Conservation (phyloP, 2,329 filamentous ascomycete genomes). For the Dothideomycetidae sp. region DNA sequence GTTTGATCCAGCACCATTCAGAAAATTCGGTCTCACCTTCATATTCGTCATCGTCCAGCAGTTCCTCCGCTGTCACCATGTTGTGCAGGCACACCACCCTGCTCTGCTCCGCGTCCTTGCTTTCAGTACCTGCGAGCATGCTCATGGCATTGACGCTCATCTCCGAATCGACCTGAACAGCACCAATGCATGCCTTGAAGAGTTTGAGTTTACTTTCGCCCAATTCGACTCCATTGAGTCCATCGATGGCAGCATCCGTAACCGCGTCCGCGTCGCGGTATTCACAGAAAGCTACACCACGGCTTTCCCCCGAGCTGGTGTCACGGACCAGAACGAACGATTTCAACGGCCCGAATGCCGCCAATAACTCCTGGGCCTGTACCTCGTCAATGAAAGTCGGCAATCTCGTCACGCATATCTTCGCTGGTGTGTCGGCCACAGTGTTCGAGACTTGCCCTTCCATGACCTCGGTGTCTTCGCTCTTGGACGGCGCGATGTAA, state of each 20-base stretch:
- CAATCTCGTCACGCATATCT: slow-evolving; percentile 85
- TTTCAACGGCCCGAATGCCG: slow-evolving; percentile 84
- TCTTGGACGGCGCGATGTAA: slow-evolving; percentile 78
- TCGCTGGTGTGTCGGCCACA: slow-evolving; percentile 86
- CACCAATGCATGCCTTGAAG: slow-evolving; percentile 76
- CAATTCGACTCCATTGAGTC: slow-evolving; percentile 83
- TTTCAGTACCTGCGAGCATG: slow-evolving; percentile 76
- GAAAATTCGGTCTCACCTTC: slow-evolving; percentile 63
- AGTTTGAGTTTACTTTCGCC: slow-evolving; percentile 78
- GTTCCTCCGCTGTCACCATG: slow-evolving; percentile 94
- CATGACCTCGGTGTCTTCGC: slow-evolving; percentile 58
- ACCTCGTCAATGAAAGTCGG: slow-evolving; percentile 79
- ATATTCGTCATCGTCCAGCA: slow-evolving; percentile 89
- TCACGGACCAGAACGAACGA: slow-evolving; percentile 87
- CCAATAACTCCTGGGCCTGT: slow-evolving; percentile 78
- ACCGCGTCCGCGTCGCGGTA: slow-evolving; percentile 58
- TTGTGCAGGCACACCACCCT: slow-evolving; percentile 86
- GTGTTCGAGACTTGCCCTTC: slow-evolving; percentile 63
- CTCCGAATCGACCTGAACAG: slow-evolving; percentile 86
- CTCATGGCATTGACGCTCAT: slow-evolving; percentile 97
- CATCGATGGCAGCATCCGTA: slow-evolving; percentile 78
- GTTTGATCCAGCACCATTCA: slow-evolving; percentile 21
- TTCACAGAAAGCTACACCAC: slow-evolving; percentile 96
- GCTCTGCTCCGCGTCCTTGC: slow-evolving; percentile 61
- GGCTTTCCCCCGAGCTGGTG: slow-evolving; percentile 55